These are phyloP conservation scores for Solanum bulbocastanum DNA, from an alignment of 257 asterid genomes.

Conservation along the genomic window DNA sequence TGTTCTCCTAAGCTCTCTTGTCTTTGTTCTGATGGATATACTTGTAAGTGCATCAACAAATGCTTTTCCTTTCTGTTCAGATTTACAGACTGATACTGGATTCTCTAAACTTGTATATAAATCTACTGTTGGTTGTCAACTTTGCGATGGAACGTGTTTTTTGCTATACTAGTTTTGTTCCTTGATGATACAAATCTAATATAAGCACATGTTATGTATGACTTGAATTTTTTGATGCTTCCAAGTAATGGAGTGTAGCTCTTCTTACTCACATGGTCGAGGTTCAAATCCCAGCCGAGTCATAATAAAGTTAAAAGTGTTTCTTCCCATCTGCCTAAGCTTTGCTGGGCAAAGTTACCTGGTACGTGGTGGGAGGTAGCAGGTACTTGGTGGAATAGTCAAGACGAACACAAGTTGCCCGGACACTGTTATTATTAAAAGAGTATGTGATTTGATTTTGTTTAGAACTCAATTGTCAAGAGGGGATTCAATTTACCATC, in stretches of 20 bases:
- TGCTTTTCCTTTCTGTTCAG: neutral
- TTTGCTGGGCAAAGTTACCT: neutral
- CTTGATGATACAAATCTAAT: neutral
- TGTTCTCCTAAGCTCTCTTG: neutral
- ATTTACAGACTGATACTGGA: neutral
- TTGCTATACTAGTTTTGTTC: neutral
- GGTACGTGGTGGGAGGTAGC: neutral
- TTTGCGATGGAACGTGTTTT: neutral
- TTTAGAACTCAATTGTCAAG: neutral
- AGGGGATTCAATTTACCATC: neutral
- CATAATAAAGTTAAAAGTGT: neutral
- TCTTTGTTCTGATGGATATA: neutral
- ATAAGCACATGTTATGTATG: neutral
- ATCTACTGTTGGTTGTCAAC: neutral
- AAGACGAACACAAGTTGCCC: neutral
- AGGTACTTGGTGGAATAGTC: neutral
- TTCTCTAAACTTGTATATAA: neutral
- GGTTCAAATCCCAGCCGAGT: neutral
- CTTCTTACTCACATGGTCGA: neutral
- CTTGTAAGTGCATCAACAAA: conserved; percentile 12
- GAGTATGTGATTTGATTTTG: neutral
- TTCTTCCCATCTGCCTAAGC: neutral
- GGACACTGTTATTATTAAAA: neutral
- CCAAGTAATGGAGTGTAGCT: neutral
- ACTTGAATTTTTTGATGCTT: neutral